These are phyloP conservation scores for Fraxinus platypoda DNA, from an alignment of 305 asterid genomes.

Conservation along the genomic window DNA sequence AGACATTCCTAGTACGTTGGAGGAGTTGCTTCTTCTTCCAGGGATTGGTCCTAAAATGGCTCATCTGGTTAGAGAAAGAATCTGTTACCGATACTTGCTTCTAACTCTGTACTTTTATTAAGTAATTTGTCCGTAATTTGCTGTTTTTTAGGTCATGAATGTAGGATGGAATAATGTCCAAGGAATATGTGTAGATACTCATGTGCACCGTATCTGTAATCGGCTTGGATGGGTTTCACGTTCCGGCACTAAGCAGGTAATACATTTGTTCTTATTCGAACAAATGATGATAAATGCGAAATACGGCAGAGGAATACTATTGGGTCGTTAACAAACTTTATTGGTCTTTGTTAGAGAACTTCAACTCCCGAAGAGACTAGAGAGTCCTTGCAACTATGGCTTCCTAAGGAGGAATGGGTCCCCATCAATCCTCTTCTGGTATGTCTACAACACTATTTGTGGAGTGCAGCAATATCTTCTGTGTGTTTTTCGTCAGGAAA, in stretches of 20 bases:
- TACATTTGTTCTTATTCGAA: not conserved
- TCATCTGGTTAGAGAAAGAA: slow-evolving; percentile 67
- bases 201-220: slow-evolving; percentile 91
- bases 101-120: not conserved
- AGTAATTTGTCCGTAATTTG: slow-evolving; percentile 2
- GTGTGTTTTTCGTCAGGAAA: not conserved
- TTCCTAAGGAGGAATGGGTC: slow-evolving; percentile 97
- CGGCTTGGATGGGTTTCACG: slow-evolving; percentile 98
- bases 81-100: not conserved
- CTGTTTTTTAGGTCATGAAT: slow-evolving; percentile 71
- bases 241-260: slow-evolving; percentile 76
- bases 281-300: not conserved
- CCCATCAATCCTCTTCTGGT: slow-evolving; percentile 98
- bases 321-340: slow-evolving; percentile 1
- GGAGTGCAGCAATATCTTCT: not conserved
- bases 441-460: slow-evolving; percentile 21
- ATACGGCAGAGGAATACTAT: not conserved
- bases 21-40: slow-evolving; percentile 82
- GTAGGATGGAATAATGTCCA: slow-evolving; percentile 94
- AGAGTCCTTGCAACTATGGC: slow-evolving; percentile 88
- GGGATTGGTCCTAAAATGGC: slow-evolving; percentile 99
- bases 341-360: slow-evolving; percentile 51
- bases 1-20: slow-evolving; percentile 84
- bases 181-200: slow-evolving; percentile 99
- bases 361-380: slow-evolving; percentile 83